phyloP scores from a whole-genome alignment of 441 rosid species.

The Adansonia madagascariensis region DNA sequence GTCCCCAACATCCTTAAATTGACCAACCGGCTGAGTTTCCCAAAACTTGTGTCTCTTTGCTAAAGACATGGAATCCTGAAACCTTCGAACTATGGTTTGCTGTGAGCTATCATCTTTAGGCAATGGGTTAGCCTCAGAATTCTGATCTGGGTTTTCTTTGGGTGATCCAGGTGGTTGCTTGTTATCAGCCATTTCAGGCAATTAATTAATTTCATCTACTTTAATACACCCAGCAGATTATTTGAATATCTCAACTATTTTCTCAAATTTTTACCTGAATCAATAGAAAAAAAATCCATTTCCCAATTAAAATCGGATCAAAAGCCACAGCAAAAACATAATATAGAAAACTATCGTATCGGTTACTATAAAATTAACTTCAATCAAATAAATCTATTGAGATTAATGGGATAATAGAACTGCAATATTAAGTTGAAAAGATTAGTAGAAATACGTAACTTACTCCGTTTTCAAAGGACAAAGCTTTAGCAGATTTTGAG shows the following conservation, averaged over 20 bases:
- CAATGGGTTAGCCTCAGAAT: conserved; percentile 38
- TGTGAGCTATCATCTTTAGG: conserved; percentile 56
- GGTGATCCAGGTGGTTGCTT: conserved; percentile 55
- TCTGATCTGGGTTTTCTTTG: conserved; percentile 54
- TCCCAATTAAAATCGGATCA: neutral
- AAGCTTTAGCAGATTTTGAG: conserved; percentile 6
- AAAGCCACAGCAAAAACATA: neutral
- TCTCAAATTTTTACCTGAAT: conserved; percentile 7
- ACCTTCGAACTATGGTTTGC: conserved; percentile 57
- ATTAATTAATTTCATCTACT: conserved; percentile 1
- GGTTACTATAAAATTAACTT: too few species aligned
- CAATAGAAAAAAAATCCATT: neutral
- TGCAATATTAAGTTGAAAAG: neutral
- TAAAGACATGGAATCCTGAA: conserved; percentile 61
- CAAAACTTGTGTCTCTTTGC: conserved; percentile 75
- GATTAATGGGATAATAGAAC: neutral
- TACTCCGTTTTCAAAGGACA: neutral
- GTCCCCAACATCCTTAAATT: conserved; percentile 67
- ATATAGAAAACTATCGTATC: neutral
- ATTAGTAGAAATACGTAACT: neutral
- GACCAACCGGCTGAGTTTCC: conserved; percentile 95
- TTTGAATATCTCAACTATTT: neutral
- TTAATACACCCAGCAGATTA: conserved; percentile 6
- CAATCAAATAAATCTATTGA: neutral
- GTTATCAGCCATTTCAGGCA: conserved; percentile 60